Base-by-base conservation (phyloP, 2,329 filamentous ascomycete genomes). In the Cordyceps farinosa region DNA sequence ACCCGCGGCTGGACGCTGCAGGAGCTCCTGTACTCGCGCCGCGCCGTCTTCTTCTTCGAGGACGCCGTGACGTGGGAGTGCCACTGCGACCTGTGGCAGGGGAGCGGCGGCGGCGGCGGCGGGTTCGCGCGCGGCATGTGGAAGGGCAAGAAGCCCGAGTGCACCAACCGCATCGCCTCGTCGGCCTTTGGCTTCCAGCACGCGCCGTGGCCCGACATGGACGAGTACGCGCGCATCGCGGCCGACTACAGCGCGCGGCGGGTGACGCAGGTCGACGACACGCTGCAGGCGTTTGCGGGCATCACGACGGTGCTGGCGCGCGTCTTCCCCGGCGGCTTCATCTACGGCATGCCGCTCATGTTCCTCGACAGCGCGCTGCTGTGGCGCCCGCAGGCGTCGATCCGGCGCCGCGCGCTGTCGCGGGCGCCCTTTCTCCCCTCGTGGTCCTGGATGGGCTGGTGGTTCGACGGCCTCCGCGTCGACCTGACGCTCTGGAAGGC, bases 381-480 rank as follows among this genome's bases (percentile, higher is more conserved):
- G 32, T 80, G 79, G 79, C 73, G 77, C 17, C 78, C 78, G 15
- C 73, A 77, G 52, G 77, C 78, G 17, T 78, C 76, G 3, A 76
- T 80, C 34, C 72, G 77, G 32, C 71, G 78, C 22, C 69, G 78
- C 29, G 73, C 74, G 7, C 67, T 76, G 7, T 69, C 74, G 3
- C 71, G 73, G 0, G 71, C 75, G 11, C 73, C 76, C 2, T 77
- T 77, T 59, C 69, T 80, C 6, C 78, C 78, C 0, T 78, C 76
- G 4, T 80, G 78, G 78, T 78, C 77, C 36, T 80, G 78, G 78
- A 77, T 80, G 74, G 78, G 78, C 29, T 80, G 78, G 78, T 79
- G 77, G 74, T 79, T 78, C 62, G 78, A 80, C 62, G 76, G 74
- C 34, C 71, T 79, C 15, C 73, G 78, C 6, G 75, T 77, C 15